These are phyloP conservation scores for Abortiporus biennis DNA, from an alignment of 1,284 basidiomycete genomes.

Conservation along the genomic window DNA sequence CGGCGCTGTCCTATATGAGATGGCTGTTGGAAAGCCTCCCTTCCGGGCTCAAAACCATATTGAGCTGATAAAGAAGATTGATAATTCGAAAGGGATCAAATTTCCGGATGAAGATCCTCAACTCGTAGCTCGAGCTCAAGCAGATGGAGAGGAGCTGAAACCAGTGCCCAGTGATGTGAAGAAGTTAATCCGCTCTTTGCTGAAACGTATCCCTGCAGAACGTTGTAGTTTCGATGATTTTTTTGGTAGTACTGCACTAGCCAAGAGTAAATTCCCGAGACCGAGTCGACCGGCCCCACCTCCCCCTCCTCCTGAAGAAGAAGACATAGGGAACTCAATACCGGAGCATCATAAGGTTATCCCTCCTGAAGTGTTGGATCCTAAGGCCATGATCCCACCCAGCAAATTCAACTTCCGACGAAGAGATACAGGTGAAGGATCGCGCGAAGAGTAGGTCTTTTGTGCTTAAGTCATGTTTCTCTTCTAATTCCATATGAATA, in stretches of 20 bases:
- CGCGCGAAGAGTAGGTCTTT: conserved; percentile 15
- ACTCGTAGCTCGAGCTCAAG: conserved; percentile 25
- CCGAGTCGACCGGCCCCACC: conserved; percentile 23
- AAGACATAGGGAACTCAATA: conserved; percentile 26
- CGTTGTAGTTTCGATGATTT: conserved; percentile 91
- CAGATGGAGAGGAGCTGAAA: conserved; percentile 38
- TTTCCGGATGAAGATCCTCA: conserved; percentile 85
- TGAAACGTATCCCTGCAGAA: conserved; percentile 83
- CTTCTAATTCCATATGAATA: neutral
- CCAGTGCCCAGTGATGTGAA: conserved; percentile 85
- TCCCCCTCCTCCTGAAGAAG: conserved; percentile 24
- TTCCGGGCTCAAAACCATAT: conserved; percentile 96
- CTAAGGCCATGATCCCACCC: conserved; percentile 71
- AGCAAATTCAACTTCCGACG: conserved; percentile 70
- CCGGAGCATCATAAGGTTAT: conserved; percentile 64
- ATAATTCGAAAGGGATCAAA: conserved; percentile 78
- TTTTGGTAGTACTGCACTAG: conserved; percentile 78
- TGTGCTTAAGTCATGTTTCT: neutral
- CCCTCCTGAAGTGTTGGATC: conserved; percentile 71
- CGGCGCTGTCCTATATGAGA: conserved; percentile 95
- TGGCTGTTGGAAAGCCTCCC: conserved; percentile 89
- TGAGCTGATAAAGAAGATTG: conserved; percentile 92
- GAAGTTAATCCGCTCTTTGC: conserved; percentile 74
- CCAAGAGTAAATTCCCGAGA: conserved; percentile 69
- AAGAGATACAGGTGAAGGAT: conserved; percentile 17